Evolutionary conservation across 768 basidiomycete species (phyloP).

Genomic region (Boletus fagicola): DNA sequence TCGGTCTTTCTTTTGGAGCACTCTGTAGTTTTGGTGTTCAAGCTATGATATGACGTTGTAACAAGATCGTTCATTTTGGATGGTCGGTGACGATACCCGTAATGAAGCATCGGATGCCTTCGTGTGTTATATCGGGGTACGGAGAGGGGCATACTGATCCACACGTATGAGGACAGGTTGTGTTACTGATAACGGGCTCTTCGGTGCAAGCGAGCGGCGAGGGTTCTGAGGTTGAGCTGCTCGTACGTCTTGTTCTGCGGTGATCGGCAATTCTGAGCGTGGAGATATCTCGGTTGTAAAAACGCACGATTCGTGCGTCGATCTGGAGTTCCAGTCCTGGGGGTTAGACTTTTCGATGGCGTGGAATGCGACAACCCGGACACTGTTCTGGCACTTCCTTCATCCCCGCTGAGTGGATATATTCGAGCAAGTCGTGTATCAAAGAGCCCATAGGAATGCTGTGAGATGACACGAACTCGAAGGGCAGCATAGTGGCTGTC

Average conservation of each 20-base stretch:
- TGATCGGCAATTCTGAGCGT: not conserved
- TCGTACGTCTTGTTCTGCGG: not conserved
- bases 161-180: not conserved
- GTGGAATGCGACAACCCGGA: not conserved
- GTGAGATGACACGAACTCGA: not conserved
- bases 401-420: not conserved
- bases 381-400: not conserved
- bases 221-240: not conserved
- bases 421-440: not conserved
- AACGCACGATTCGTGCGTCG: not conserved
- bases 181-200: not conserved
- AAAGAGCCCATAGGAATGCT: not conserved
- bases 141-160: not conserved
- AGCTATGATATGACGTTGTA: conserved; percentile 51
- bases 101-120: not conserved
- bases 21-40: conserved; percentile 78
- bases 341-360: not conserved
- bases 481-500: not conserved
- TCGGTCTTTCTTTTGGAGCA: conserved; percentile 74
- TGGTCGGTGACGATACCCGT: not conserved
- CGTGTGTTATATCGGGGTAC: too few relatives aligned
- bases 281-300: not conserved
- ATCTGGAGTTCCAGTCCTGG: not conserved
- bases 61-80: not conserved
- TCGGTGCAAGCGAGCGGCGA: not conserved